These are phyloP conservation scores for Meira nashicola DNA, from an alignment of 1,284 basidiomycete species.

Conservation along the genomic window DNA sequence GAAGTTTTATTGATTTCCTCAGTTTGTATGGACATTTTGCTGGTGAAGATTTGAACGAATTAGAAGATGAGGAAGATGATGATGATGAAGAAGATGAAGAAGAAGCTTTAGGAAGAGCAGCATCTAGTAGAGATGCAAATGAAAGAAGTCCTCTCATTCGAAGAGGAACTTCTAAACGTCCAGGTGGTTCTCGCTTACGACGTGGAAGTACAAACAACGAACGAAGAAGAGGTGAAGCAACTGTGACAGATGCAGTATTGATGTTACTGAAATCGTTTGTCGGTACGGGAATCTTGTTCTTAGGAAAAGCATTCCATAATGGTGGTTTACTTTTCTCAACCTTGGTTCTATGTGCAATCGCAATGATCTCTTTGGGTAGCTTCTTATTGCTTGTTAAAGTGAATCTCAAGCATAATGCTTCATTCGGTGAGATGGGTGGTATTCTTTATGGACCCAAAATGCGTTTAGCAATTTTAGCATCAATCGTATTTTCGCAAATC, in stretches of 20 bases:
- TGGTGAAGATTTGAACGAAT: constrained; percentile 44
- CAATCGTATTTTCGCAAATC: constrained; percentile 84
- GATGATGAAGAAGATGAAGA: constrained; percentile 31
- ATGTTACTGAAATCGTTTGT: constrained; percentile 75
- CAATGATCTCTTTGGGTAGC: constrained; percentile 82
- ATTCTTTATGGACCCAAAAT: constrained; percentile 85
- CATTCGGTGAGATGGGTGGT: constrained; percentile 96
- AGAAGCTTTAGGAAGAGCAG: constrained; percentile 19
- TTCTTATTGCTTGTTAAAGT: constrained; percentile 88
- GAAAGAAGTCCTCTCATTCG: constrained; percentile 38
- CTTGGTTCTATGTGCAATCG: constrained; percentile 73
- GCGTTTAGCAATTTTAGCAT: constrained; percentile 79
- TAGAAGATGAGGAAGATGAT: constrained; percentile 38
- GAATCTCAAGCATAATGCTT: constrained; percentile 82
- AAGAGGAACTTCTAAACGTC: neutral
- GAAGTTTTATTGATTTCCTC: constrained; percentile 51
- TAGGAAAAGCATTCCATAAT: constrained; percentile 96
- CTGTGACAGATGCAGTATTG: constrained; percentile 48
- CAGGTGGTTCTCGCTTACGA: constrained; percentile 8
- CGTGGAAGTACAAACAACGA: constrained; percentile 9
- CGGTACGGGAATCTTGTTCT: constrained; percentile 90
- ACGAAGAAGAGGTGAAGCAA: constrained; percentile 41
- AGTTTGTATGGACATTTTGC: constrained; percentile 50
- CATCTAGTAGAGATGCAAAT: constrained; percentile 22
- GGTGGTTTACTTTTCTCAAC: constrained; percentile 89